Evolutionary conservation across 805 yeast species (phyloP), one percentile per base, ranked within the genome.

Genomic region (Blastobotrys mokoenaii): DNA sequence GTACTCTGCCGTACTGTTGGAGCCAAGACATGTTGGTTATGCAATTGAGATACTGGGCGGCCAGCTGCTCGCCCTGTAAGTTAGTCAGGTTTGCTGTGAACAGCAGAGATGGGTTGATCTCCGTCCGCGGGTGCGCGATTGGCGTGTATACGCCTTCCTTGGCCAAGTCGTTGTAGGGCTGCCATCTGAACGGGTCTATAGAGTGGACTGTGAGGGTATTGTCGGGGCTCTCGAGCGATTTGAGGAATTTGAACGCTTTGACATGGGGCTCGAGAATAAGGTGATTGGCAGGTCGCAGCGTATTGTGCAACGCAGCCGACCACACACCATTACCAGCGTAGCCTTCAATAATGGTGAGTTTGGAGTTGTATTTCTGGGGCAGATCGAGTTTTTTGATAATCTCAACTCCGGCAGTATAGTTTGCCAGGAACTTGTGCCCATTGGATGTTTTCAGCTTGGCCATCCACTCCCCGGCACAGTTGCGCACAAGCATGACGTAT

Each of bases 31-130:
- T 68, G 58, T 80, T 72, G 0, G 75, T 79, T 25, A 80, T 66
- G 62, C 94, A 83, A 48, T 73, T 74, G 29, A 83, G 61, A 79
- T 87, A 83, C 63, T 86, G 95, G 46, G 83, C 79, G 20, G 83
- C 61, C 14, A 85, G 70, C 42, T 82, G 78, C 58, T 82, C 93
- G 10, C 83, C 84, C 47, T 71, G 72, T 7, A 67, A 58, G 32
- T 71, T 68, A 0, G 83, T 70, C 25, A 82, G 65, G 56, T 80
- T 77, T 1, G 80, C 89, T 4, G 79, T 65, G 29, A 79, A 67
- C 30, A 84, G 62, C 20, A 84, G 67, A 45, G 72, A 72, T 45
- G 74, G 66, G 60, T 82, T 77, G 15, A 80, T 59, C 14, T 65
- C 60, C 50, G 27, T 33, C 36, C 73, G 56, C 3, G 62, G 40